Evolutionary conservation across 2,329 filamentous ascomycete species (phyloP), one percentile per base, ranked within the genome.

Genomic region (Cladophialophora immunda): DNA sequence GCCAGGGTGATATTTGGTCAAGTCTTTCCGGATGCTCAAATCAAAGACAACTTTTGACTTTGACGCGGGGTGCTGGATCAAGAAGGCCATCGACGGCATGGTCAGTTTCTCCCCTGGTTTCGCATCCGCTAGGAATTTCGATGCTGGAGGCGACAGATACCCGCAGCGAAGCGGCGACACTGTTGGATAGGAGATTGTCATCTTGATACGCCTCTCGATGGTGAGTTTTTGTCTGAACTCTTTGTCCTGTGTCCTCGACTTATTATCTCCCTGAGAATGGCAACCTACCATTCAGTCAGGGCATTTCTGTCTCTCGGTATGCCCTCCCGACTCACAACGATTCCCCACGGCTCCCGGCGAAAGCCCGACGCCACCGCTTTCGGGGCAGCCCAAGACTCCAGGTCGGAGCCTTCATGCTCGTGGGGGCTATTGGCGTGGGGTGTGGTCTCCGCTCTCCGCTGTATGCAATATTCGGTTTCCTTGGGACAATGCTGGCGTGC

Each of bases 21-120:
- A 69, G 30, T 83, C 77, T 58, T 81, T 79, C 58, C 84, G 82
- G 19, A 86, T 76, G 17, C 85, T 84, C 15, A 87, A 79, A 70
- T 87, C 85, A 74, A 87, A 87, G 67, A 87, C 74, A 9, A 86
- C 76, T 73, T 64, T 70, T 17, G 61, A 63, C 36, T 50, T 50
- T 19, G 61, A 50, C 34, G 61, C 36, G 17, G 58, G 62, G 53
- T 76, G 75, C 57, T 73, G 67, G 15, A 76, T 71, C 9, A 76
- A 67, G 50, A 76, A 76, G 11, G 73, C 67, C 29, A 77, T 66
- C 0, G 75, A 75, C 7, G 73, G 74, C 6, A 75, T 74, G 30
- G 71, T 73, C 11, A 58, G 62, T 64, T 64, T 67, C 38, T 58
- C 61, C 34, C 61, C 61, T 19, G 57, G 53, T 34, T 27, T 53